Conservation (phyloP, 495 filamentous ascomycete genomes). For the Aspergillus leporis region DNA sequence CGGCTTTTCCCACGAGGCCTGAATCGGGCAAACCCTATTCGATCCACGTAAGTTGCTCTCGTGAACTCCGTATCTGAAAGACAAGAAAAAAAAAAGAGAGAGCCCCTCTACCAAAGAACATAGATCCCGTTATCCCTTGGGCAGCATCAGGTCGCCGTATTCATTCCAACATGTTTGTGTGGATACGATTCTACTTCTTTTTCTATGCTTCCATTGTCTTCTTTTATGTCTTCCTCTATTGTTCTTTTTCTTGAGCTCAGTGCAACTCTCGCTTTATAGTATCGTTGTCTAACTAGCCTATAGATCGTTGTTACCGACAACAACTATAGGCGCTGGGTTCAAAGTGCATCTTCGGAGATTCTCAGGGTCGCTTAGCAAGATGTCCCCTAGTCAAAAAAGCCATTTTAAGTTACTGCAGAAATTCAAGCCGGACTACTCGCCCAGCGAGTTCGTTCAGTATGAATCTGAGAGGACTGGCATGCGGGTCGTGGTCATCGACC, state of each 20-base stretch:
- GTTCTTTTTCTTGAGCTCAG: neutral
- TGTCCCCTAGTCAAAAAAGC: slow-evolving; percentile 38
- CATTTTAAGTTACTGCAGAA: slow-evolving; percentile 82
- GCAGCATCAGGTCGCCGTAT: neutral
- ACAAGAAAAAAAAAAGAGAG: slow-evolving; percentile 15
- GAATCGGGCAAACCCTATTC: slow-evolving; percentile 32
- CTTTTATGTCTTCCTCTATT: neutral
- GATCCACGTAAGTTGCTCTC: slow-evolving; percentile 33
- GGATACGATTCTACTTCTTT: neutral
- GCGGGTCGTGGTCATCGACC: slow-evolving; percentile 87
- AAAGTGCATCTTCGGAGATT: slow-evolving; percentile 10
- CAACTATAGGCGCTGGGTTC: slow-evolving; percentile 19
- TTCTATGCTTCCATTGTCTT: neutral
- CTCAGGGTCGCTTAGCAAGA: slow-evolving; percentile 33
- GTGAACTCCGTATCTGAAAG: slow-evolving; percentile 1
- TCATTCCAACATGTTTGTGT: neutral
- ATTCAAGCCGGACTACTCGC: slow-evolving; percentile 87
- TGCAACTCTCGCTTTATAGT: neutral
- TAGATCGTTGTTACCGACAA: slow-evolving; percentile 25
- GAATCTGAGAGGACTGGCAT: slow-evolving; percentile 86
- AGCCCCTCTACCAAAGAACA: slow-evolving; percentile 5
- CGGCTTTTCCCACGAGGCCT: slow-evolving; percentile 29
- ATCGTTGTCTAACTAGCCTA: slow-evolving; percentile 6
- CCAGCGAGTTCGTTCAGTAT: slow-evolving; percentile 83
- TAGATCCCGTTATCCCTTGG: neutral